phyloP scores from a whole-genome alignment of 257 asterid genomes.

The Penstemon barbatus region DNA sequence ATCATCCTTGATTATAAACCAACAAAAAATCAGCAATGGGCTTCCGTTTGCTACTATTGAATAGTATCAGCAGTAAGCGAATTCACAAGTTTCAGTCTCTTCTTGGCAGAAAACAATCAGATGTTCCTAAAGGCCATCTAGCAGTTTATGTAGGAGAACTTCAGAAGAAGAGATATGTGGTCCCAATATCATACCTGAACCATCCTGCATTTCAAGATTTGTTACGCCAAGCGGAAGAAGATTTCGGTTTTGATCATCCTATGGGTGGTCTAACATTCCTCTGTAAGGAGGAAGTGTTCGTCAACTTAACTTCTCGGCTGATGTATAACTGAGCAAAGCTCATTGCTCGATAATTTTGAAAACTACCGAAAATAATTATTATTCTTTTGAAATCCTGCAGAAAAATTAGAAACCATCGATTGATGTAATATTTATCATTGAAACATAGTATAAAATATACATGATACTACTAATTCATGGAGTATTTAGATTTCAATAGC shows the following conservation, averaged over 20 bases:
- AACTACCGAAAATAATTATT: background rate
- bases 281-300: slow-evolving; percentile 28
- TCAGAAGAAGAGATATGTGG: slow-evolving; percentile 32
- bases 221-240: slow-evolving; percentile 34
- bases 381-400: slow-evolving; percentile 18
- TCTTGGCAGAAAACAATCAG: slow-evolving; percentile 21
- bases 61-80: slow-evolving; percentile 8
- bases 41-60: slow-evolving; percentile 12
- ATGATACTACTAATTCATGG: background rate
- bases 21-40: slow-evolving; percentile 11
- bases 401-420: background rate
- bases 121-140: slow-evolving; percentile 44
- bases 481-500: background rate
- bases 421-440: background rate
- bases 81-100: slow-evolving; percentile 16
- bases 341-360: slow-evolving; percentile 18
- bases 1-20: background rate
- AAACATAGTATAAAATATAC: background rate
- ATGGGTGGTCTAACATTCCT: slow-evolving; percentile 38
- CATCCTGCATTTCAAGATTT: slow-evolving; percentile 43
- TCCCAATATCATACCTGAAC: slow-evolving; percentile 37
- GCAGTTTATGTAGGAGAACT: slow-evolving; percentile 47
- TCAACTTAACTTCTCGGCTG: slow-evolving; percentile 32
- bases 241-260: slow-evolving; percentile 40
- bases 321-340: background rate